These are phyloP conservation scores for Globisporangium lucens DNA, from an alignment of 352 stramenopile genomes.

Conservation along the genomic window DNA sequence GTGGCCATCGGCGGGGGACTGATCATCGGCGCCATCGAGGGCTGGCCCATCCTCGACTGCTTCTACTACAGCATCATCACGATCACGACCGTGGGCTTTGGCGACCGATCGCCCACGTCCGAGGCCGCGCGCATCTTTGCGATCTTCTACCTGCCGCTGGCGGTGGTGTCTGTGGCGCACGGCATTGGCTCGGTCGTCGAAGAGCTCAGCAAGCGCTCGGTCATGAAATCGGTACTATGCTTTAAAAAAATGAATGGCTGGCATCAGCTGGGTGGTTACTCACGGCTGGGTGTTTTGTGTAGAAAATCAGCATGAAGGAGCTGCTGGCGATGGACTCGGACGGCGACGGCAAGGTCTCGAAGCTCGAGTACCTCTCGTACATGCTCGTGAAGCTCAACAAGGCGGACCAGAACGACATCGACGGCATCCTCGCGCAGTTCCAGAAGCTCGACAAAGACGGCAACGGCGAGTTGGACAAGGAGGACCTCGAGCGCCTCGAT, in stretches of 20 bases:
- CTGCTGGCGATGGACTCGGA: slow-evolving; percentile 65
- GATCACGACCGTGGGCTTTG: slow-evolving; percentile 88
- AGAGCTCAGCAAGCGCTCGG: slow-evolving; percentile 47
- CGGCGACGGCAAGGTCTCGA: slow-evolving; percentile 61
- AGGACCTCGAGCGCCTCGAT: slow-evolving; percentile 60
- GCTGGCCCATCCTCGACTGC: slow-evolving; percentile 74
- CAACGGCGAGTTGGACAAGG: slow-evolving; percentile 65
- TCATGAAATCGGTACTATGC: slow-evolving; percentile 41
- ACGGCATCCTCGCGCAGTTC: slow-evolving; percentile 63
- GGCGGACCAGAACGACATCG: slow-evolving; percentile 58
- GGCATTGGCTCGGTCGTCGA: slow-evolving; percentile 67
- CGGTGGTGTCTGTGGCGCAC: slow-evolving; percentile 63
- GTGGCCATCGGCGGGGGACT: slow-evolving; percentile 50
- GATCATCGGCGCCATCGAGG: slow-evolving; percentile 55
- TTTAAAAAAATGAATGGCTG: not conserved
- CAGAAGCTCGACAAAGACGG: slow-evolving; percentile 62
- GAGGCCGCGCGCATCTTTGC: slow-evolving; percentile 62
- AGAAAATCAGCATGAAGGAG: slow-evolving; percentile 76
- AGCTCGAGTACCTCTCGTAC: slow-evolving; percentile 66
- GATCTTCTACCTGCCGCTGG: slow-evolving; percentile 82
- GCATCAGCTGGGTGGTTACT: not conserved
- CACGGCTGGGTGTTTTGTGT: not conserved
- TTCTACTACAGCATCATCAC: slow-evolving; percentile 92
- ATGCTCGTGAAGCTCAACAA: slow-evolving; percentile 80
- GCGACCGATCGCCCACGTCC: slow-evolving; percentile 69